A percentile compares a stretch with the other conserved stretches of the same genome.
Conservation (phyloP, 805 yeast species). For the Wickerhamomyces bovis region DNA sequence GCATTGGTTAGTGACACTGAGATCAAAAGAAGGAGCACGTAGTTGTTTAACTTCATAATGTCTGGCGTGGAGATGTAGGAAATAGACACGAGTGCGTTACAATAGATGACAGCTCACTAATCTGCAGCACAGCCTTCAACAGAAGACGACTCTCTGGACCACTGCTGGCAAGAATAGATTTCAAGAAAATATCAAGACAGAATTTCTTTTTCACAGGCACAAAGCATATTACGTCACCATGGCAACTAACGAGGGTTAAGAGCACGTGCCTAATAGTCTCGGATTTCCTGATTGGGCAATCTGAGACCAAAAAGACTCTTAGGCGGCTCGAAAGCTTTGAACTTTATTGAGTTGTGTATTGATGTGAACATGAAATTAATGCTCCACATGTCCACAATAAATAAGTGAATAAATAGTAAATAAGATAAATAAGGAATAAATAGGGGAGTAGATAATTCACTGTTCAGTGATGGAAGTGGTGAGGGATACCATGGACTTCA, state of each 20-base stretch:
- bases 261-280: neutral
- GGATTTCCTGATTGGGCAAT: neutral
- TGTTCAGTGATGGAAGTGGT: constrained; percentile 19
- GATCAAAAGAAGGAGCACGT: neutral
- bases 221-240: too few relatives aligned
- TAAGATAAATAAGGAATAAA: constrained; percentile 6
- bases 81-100: too few relatives aligned
- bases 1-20: neutral
- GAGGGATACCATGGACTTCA: constrained; percentile 52
- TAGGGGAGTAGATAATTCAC: neutral
- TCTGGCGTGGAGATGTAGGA: too few relatives aligned
- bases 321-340: too few relatives aligned
- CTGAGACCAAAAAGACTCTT: too few relatives aligned
- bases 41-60: neutral
- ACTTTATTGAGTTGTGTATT: neutral
- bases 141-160: neutral
- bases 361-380: neutral
- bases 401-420: constrained; percentile 6
- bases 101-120: neutral
- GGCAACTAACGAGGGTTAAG: neutral
- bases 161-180: neutral
- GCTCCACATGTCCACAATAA: neutral
- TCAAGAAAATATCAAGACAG: neutral
- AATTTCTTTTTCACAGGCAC: neutral
- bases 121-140: neutral